These are phyloP conservation scores for Ballota nigra DNA, from an alignment of 257 asterid genomes.

Conservation along the genomic window DNA sequence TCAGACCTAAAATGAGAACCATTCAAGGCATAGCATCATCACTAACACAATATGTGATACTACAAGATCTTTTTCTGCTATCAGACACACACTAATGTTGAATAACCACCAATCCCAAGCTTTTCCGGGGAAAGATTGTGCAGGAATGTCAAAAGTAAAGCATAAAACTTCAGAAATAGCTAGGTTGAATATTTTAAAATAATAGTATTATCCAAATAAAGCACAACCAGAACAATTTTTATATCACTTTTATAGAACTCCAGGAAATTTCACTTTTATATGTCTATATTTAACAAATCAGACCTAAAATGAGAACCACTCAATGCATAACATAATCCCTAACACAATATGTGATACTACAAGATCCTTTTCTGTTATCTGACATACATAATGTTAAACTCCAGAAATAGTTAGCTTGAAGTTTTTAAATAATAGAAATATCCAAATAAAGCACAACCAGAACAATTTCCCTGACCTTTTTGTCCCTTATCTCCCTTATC, in stretches of 20 bases:
- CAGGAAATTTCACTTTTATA: neutral
- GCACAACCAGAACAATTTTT: neutral
- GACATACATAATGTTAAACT: neutral
- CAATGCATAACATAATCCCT: no score
- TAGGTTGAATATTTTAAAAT: neutral
- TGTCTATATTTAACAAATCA: neutral
- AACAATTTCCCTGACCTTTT: conserved; percentile 43
- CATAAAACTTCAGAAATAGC: neutral
- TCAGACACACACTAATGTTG: no score
- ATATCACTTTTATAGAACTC: no score
- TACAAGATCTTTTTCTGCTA: no score
- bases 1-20: no score
- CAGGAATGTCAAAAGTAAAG: neutral
- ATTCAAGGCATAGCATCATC: no score
- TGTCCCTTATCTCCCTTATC: conserved; percentile 22
- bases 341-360: no score
- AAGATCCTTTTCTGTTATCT: neutral
- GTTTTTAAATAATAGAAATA: conserved; percentile 3
- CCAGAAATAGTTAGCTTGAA: neutral
- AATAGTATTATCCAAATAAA: neutral
- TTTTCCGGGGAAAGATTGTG: neutral
- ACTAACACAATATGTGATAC: no score
- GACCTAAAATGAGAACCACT: neutral
- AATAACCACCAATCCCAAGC: neutral
- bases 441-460: neutral